These are phyloP conservation scores for Centella asiatica DNA, from an alignment of 129 eudicot genomes.

Conservation along the genomic window DNA sequence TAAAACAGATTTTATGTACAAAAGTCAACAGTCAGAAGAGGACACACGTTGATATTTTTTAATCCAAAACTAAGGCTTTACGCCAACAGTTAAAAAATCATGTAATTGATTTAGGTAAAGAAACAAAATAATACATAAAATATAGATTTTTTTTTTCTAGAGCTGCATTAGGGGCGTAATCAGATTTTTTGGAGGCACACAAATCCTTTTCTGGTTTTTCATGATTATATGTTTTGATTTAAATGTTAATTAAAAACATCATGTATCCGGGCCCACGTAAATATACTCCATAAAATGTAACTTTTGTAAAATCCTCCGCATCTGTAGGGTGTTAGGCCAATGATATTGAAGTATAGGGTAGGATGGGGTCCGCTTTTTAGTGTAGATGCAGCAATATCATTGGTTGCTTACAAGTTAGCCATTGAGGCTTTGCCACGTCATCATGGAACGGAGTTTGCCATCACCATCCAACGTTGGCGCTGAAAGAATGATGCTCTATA, in stretches of 20 bases:
- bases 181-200: no score
- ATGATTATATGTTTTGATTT: background rate
- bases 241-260: no score
- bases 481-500: slow-evolving; percentile 9
- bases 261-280: background rate
- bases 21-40: no score
- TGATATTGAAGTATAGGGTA: background rate
- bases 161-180: no score
- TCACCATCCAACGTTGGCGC: background rate
- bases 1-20: no score
- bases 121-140: no score
- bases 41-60: no score
- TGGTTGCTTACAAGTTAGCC: slow-evolving; percentile 34
- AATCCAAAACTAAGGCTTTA: no score
- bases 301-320: background rate
- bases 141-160: no score
- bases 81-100: no score
- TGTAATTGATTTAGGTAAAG: no score
- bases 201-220: background rate
- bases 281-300: background rate
- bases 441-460: background rate
- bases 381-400: slow-evolving; percentile 35
- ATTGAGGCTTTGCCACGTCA: slow-evolving; percentile 35
- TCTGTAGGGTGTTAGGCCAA: background rate
- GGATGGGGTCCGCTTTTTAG: slow-evolving; percentile 7